phyloP scores from a whole-genome alignment of 352 stramenopile genomes.

The Thalassiosira livingstoniorum region DNA sequence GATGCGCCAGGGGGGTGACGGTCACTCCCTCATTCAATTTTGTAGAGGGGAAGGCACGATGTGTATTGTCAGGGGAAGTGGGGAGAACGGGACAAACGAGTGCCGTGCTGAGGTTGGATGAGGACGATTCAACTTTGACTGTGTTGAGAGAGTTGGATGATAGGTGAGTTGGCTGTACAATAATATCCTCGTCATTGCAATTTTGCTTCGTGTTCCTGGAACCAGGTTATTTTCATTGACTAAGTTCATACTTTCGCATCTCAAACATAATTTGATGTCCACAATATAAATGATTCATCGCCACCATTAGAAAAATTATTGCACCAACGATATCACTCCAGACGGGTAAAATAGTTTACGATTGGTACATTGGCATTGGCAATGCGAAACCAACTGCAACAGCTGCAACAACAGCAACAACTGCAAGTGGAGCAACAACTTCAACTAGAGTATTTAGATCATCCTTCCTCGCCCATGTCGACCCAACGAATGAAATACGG shows the following conservation, averaged over 20 bases:
- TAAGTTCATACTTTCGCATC: too few relatives aligned
- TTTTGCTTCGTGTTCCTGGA: too few relatives aligned
- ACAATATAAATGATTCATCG: too few relatives aligned
- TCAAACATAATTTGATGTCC: too few relatives aligned
- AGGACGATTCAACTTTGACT: slow-evolving; percentile 56
- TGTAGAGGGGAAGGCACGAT: slow-evolving; percentile 40
- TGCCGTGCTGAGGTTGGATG: slow-evolving; percentile 55
- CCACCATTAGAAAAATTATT: slow-evolving; percentile 69
- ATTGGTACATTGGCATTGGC: slow-evolving; percentile 46
- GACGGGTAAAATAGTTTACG: slow-evolving; percentile 61
- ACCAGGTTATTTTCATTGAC: too few relatives aligned
- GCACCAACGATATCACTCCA: slow-evolving; percentile 61
- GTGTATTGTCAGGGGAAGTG: slow-evolving; percentile 53
- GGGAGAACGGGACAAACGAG: slow-evolving; percentile 44
- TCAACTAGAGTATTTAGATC: slow-evolving; percentile 19
- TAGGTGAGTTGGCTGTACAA: slow-evolving; percentile 25
- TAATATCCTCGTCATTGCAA: too few relatives aligned
- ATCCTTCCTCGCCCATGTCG: slow-evolving; percentile 52
- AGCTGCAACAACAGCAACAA: slow-evolving; percentile 14
- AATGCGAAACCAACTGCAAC: not conserved
- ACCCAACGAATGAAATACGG: slow-evolving; percentile 51
- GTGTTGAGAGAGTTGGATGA: slow-evolving; percentile 42
- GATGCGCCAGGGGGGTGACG: slow-evolving; percentile 17
- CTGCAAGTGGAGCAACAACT: not conserved
- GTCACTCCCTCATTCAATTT: slow-evolving; percentile 57